phyloP scores from a whole-genome alignment of 2,329 filamentous ascomycete species.

The Elsinoe batatas region DNA sequence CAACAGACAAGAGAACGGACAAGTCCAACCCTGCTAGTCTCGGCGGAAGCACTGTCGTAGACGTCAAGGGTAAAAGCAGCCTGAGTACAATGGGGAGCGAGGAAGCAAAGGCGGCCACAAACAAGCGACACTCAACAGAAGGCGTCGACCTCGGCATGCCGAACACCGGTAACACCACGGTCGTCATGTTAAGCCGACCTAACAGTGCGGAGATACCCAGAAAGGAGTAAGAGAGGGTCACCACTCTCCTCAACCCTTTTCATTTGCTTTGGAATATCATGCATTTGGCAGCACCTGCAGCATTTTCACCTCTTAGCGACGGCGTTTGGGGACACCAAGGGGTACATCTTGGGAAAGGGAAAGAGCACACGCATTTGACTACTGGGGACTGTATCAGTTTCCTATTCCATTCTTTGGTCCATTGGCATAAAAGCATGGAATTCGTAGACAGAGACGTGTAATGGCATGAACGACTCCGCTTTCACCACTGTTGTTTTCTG shows the following conservation, averaged over 20 bases:
- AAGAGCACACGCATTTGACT: background rate
- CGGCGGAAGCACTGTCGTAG: background rate
- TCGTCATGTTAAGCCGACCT: conserved; percentile 7
- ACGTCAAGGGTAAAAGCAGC: conserved; percentile 2
- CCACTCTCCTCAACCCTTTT: background rate
- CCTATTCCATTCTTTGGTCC: background rate
- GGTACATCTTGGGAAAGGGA: background rate
- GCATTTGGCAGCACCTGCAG: background rate
- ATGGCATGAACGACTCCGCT: conserved; percentile 1
- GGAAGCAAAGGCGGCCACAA: background rate
- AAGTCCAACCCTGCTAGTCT: background rate
- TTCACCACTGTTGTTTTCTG: background rate
- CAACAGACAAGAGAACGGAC: conserved; percentile 1
- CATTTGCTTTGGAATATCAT: background rate
- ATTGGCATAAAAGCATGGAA: conserved; percentile 1
- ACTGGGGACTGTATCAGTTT: conserved; percentile 7
- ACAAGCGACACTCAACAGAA: background rate
- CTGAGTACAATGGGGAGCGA: background rate
- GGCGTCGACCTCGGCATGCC: conserved; percentile 8
- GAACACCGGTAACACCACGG: conserved; percentile 6
- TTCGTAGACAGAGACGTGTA: conserved; percentile 2
- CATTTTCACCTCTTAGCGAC: background rate
- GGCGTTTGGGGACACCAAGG: conserved; percentile 3
- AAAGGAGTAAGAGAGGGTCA: background rate
- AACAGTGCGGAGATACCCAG: conserved; percentile 7